Evolutionary conservation across 768 basidiomycete species (phyloP).

Genomic region (Lentinus brumalis): DNA sequence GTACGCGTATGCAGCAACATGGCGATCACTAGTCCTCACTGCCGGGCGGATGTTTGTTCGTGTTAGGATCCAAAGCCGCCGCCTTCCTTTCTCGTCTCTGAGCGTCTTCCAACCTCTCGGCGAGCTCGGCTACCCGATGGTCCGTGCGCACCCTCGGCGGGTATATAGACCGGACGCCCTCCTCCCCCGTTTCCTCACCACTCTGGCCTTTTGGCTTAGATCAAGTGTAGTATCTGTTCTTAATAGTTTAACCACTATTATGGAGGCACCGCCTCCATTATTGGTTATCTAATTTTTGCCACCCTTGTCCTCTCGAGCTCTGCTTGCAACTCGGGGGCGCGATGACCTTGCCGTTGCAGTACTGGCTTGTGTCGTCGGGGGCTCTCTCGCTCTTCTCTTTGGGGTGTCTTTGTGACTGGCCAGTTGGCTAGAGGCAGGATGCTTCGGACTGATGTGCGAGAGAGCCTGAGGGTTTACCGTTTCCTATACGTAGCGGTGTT

Average conservation of each 20-base stretch:
- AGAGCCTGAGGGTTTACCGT: background rate
- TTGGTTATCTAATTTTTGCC: constrained; percentile 25
- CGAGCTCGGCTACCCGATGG: background rate
- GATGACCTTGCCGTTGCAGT: constrained; percentile 33
- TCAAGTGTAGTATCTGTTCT: constrained; percentile 81
- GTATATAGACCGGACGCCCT: constrained; percentile 1
- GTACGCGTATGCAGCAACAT: no score
- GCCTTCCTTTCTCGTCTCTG: constrained; percentile 1
- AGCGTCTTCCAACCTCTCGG: background rate
- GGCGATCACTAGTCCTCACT: no score
- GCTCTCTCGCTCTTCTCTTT: constrained; percentile 23
- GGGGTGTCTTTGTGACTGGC: constrained; percentile 9
- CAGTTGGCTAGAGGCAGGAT: constrained; percentile 15
- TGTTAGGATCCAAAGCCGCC: constrained; percentile 17
- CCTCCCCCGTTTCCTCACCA: constrained; percentile 35
- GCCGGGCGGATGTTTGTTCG: background rate
- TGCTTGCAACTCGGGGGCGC: constrained; percentile 30
- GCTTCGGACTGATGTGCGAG: constrained; percentile 4
- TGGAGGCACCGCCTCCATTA: constrained; percentile 13
- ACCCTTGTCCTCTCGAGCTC: constrained; percentile 24
- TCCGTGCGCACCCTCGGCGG: background rate
- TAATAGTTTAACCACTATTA: constrained; percentile 51
- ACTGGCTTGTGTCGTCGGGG: constrained; percentile 33
- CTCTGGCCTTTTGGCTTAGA: constrained; percentile 73
- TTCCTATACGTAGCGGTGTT: no score